These are phyloP conservation scores for Carex cristatella DNA, from an alignment of 176 grass and related monocot genomes.

Conservation along the genomic window DNA sequence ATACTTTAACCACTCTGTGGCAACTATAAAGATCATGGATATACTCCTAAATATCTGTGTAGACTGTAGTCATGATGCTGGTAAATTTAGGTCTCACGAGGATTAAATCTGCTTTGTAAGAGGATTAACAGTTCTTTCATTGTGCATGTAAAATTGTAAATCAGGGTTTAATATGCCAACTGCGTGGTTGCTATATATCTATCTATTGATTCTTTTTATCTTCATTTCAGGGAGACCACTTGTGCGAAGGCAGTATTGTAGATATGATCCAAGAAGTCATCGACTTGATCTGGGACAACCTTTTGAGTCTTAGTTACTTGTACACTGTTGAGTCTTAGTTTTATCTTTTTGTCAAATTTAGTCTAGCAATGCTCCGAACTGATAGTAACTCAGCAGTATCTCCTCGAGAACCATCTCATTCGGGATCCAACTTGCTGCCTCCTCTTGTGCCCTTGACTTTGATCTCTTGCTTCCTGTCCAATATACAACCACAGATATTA, in stretches of 20 bases:
- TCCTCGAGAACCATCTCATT: too few species aligned
- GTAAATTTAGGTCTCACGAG: not conserved
- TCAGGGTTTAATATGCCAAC: not conserved
- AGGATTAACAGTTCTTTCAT: not conserved
- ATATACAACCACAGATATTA: too few species aligned
- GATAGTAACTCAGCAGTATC: too few species aligned
- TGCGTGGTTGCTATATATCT: not conserved
- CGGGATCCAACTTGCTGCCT: too few species aligned
- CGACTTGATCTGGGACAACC: constrained; percentile 23
- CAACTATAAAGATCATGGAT: not conserved
- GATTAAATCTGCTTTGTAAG: not conserved
- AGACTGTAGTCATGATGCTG: not conserved
- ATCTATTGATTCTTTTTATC: not conserved
- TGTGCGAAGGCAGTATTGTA: not conserved
- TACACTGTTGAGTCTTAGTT: not conserved
- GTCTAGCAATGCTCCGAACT: too few species aligned
- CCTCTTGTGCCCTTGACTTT: too few species aligned
- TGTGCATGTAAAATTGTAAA: too few species aligned
- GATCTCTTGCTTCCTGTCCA: too few species aligned
- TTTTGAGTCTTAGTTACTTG: too few species aligned
- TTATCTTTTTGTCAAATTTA: not conserved
- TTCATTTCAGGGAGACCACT: constrained; percentile 13
- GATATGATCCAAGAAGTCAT: constrained; percentile 17
- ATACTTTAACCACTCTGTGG: not conserved
- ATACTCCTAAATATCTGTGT: not conserved